Evolutionary conservation across 2,329 filamentous ascomycete species (phyloP), one percentile per base, ranked within the genome.

Genomic region (Fusarium nygamai): DNA sequence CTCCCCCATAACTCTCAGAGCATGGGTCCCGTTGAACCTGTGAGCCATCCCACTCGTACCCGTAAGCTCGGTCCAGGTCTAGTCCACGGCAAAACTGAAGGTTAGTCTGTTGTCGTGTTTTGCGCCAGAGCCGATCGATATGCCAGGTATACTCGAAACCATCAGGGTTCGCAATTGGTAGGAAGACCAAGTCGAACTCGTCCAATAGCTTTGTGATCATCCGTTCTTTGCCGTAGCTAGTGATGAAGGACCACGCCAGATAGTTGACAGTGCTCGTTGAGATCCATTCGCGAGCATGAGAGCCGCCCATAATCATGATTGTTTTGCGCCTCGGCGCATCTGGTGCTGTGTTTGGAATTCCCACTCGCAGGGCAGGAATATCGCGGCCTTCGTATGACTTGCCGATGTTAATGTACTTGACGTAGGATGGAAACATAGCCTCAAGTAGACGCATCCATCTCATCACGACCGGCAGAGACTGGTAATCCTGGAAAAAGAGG

Each of bases 221-320:
- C 71, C 79, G 88, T 83, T 89, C 86, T 74, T 94, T 94, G 69
- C 93, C 93, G 81, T 96, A 97, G 9, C 91, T 90, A 2, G 93
- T 95, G 78, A 98, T 93, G 54, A 98, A 88, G 22, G 91, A 93
- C 89, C 96, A 98, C 16, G 96, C 94, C 36, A 98, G 85, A 78
- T 97, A 98, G 78, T 93, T 97, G 60, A 97, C 94, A 0, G 95
- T 97, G 78, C 92, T 96, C 2, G 93, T 95, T 53, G 94, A 94
- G 74, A 99, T 97, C 96, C 96, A 99, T 86, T 99, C 96, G 43
- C 96, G 90, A 7, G 95, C 96, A 82, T 98, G 96, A n/a, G 93
- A 88, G 56, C 96, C 96, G 61, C 94, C 96, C 8, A 92, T 92
- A 27, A 99, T 86, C 58, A 98, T 86, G 64, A 98, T 90, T 0